Evolutionary conservation across 345 rosid species (phyloP).

Genomic region (Anacardium occidentale): DNA sequence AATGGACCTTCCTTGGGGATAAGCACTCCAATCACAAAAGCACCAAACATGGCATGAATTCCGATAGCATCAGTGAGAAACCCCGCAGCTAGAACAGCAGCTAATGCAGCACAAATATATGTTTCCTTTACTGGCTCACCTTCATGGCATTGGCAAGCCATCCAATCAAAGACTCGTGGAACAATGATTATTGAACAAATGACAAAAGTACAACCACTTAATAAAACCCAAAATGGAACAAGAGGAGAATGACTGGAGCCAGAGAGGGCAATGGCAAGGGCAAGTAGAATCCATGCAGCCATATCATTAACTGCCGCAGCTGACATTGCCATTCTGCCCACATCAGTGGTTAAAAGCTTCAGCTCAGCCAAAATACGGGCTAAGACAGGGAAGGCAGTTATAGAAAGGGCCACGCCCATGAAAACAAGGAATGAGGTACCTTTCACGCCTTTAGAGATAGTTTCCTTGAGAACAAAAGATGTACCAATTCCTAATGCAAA

Average conservation of each 20-base stretch:
- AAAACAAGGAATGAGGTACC: slow-evolving; percentile 54
- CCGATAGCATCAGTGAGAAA: slow-evolving; percentile 69
- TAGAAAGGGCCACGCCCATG: slow-evolving; percentile 88
- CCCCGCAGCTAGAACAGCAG: slow-evolving; percentile 57
- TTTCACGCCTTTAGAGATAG: slow-evolving; percentile 51
- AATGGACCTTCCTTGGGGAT: slow-evolving; percentile 76
- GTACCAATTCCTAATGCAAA: slow-evolving; percentile 66
- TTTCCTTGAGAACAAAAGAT: slow-evolving; percentile 45
- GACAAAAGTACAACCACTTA: slow-evolving; percentile 52
- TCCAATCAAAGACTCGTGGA: slow-evolving; percentile 58
- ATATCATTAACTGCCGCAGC: slow-evolving; percentile 83
- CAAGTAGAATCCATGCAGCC: slow-evolving; percentile 81
- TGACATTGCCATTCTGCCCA: slow-evolving; percentile 79
- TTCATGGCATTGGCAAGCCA: slow-evolving; percentile 54
- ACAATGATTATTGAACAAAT: slow-evolving; percentile 28
- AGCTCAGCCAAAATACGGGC: slow-evolving; percentile 83
- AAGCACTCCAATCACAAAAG: slow-evolving; percentile 70
- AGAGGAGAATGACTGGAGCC: slow-evolving; percentile 50
- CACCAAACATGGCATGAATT: slow-evolving; percentile 81
- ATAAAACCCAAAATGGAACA: slow-evolving; percentile 66
- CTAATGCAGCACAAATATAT: slow-evolving; percentile 59
- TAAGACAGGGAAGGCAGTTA: slow-evolving; percentile 77
- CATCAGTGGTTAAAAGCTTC: slow-evolving; percentile 71
- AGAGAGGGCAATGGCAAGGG: slow-evolving; percentile 79
- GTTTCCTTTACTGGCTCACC: slow-evolving; percentile 74